phyloP scores from a whole-genome alignment of 2,329 filamentous ascomycete genomes.

The Epichloe festucae region DNA sequence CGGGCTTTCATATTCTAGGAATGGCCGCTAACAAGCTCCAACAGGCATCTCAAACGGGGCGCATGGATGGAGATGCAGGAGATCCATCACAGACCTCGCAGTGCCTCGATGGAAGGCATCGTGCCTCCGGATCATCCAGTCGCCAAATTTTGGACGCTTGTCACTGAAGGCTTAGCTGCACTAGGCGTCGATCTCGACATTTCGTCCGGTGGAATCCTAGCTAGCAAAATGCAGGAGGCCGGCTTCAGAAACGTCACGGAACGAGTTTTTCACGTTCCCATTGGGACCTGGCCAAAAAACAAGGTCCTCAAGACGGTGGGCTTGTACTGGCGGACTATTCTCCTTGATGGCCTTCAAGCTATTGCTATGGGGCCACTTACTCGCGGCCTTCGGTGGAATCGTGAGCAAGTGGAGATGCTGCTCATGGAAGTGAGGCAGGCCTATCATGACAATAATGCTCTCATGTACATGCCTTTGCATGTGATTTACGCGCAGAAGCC shows the following conservation, averaged over 20 bases:
- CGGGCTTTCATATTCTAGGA: neutral
- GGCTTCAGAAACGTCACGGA: constrained; percentile 40
- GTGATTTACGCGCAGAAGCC: constrained; percentile 43
- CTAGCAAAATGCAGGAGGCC: constrained; percentile 32
- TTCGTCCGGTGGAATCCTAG: constrained; percentile 27
- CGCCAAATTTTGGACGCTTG: constrained; percentile 32
- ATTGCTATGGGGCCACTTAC: constrained; percentile 40
- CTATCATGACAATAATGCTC: constrained; percentile 30
- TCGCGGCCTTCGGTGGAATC: constrained; percentile 33
- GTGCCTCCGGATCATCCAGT: constrained; percentile 28
- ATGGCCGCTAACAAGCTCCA: neutral
- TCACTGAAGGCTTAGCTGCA: constrained; percentile 28
- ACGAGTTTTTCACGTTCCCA: constrained; percentile 36
- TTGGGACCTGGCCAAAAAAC: constrained; percentile 42
- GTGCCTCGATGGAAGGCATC: constrained; percentile 25
- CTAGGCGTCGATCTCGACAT: constrained; percentile 35
- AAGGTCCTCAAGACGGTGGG: constrained; percentile 37
- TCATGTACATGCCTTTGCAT: constrained; percentile 43
- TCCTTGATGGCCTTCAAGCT: constrained; percentile 36
- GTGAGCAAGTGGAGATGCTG: constrained; percentile 34
- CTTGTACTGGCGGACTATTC: constrained; percentile 36
- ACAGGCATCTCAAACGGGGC: constrained; percentile 37
- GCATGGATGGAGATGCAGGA: constrained; percentile 45
- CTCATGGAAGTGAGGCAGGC: constrained; percentile 34
- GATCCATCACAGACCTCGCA: constrained; percentile 35